A percentile compares a stretch with the other conserved stretches of the same genome.
phyloP scores from a whole-genome alignment of 2,329 filamentous ascomycete species.

The Raffaelea deltoideospora region DNA sequence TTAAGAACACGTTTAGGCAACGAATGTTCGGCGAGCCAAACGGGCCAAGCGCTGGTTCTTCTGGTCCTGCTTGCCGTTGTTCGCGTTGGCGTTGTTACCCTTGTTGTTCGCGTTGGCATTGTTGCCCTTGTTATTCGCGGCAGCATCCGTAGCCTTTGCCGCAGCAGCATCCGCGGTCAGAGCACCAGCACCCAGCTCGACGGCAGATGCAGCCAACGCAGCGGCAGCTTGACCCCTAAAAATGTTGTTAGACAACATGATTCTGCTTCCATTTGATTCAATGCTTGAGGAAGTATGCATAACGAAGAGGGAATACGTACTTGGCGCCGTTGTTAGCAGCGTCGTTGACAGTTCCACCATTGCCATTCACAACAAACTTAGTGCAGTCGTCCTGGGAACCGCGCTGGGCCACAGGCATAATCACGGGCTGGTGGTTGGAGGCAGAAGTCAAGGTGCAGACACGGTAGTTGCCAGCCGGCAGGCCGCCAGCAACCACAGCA shows the following conservation, averaged over 20 bases:
- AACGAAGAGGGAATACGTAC: background rate
- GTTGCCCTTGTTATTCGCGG: conserved; percentile 6
- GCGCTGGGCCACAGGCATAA: conserved; percentile 28
- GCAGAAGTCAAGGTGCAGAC: conserved; percentile 25
- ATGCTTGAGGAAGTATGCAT: background rate
- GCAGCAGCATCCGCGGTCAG: conserved; percentile 7
- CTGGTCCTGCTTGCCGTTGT: background rate
- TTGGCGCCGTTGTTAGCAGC: conserved; percentile 15
- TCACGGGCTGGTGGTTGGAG: conserved; percentile 27
- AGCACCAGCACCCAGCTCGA: conserved; percentile 12
- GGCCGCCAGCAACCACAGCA: conserved; percentile 21
- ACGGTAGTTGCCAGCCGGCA: conserved; percentile 26
- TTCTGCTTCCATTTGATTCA: background rate
- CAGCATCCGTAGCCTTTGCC: conserved; percentile 5
- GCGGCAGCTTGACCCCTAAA: conserved; percentile 11
- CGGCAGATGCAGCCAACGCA: conserved; percentile 10
- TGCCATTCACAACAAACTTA: conserved; percentile 22
- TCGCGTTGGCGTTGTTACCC: conserved; percentile 5
- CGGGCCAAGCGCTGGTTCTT: conserved; percentile 8
- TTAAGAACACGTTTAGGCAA: too few relatives aligned
- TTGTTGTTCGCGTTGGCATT: conserved; percentile 4
- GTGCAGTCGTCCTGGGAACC: conserved; percentile 29
- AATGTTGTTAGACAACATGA: background rate
- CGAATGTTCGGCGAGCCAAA: conserved; percentile 9
- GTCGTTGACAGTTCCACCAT: conserved; percentile 12